A percentile compares a stretch with the other conserved stretches of the same genome.
Conservation (phyloP, 768 basidiomycete genomes). For the Leccinum obscurum region DNA sequence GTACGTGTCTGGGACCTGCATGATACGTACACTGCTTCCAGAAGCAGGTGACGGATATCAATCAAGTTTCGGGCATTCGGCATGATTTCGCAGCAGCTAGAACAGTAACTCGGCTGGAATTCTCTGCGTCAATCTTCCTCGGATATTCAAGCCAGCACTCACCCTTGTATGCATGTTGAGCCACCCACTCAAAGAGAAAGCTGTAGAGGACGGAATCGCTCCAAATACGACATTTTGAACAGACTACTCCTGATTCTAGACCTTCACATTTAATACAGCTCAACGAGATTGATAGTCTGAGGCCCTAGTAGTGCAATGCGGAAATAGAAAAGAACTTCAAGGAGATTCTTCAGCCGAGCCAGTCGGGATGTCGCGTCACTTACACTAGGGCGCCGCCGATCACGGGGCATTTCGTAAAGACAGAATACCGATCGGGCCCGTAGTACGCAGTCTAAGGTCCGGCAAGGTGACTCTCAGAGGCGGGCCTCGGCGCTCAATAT, state of each 20-base stretch:
- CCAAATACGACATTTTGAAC: background rate
- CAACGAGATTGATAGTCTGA: background rate
- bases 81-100: background rate
- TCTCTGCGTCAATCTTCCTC: background rate
- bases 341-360: constrained; percentile 14
- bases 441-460: background rate
- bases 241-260: background rate
- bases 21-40: constrained; percentile 6
- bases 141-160: background rate
- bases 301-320: background rate
- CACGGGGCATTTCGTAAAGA: constrained; percentile 19
- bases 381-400: constrained; percentile 19
- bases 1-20: background rate
- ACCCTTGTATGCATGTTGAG: background rate
- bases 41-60: constrained; percentile 4
- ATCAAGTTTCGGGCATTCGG: too few relatives aligned
- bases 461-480: too few relatives aligned
- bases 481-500: too few relatives aligned
- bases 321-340: constrained; percentile 3
- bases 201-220: background rate
- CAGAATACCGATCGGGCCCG: background rate
- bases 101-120: constrained; percentile 3
- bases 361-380: constrained; percentile 15
- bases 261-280: background rate
- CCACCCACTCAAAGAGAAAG: background rate